Evolutionary conservation across 2,329 filamentous ascomycete genomes (phyloP), one percentile per base, ranked within the genome.

Genomic region (Emergomyces pasteurianus): DNA sequence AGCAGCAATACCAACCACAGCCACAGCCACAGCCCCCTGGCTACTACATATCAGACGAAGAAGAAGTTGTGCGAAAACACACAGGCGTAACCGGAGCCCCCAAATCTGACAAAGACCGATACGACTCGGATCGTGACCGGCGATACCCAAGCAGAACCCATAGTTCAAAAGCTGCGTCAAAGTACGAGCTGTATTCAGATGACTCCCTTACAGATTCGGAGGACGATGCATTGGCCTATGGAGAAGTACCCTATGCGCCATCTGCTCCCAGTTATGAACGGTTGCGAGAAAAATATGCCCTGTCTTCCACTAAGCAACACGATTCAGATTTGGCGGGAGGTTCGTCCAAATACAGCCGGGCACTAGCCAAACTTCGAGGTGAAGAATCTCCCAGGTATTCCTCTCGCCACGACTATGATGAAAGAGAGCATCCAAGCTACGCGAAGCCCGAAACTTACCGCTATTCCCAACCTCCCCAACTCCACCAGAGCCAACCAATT

Each of bases 181-280:
- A 57, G 52, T 63, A 65, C 49, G 61, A 61, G 16, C 58, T 63
- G 3, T 65, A 66, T 46, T 61, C 64, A 6, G 46, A 49, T 12
- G 63, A 65, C 47, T 57, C 55, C 10, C 58, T 59, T 34, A 58
- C 60, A 14, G 62, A 62, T 23, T 58, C 54, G 5, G 62, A 63
- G 9, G 61, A 64, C 18, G 70, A 75, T 54, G 68, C 65, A 47
- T 66, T 76, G n/a, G 73, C 72, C 3, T 76, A 76, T 58, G 74
- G 74, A 1, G 72, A 75, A 18, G 38, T 61, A 38, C 60, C 61
- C 28, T 61, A 61, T 31, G 63, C 55, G 8, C 40, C 23, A 8
- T 26, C 36, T 31, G 38, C n/a, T 16, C 38, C 55, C 8, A 43
- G 38, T 43, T 46, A 46, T 26, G 55, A 46, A 14, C 55, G 40